Evolutionary conservation across 2,329 filamentous ascomycete species (phyloP).

Genomic region (Trichoderma sp.): DNA sequence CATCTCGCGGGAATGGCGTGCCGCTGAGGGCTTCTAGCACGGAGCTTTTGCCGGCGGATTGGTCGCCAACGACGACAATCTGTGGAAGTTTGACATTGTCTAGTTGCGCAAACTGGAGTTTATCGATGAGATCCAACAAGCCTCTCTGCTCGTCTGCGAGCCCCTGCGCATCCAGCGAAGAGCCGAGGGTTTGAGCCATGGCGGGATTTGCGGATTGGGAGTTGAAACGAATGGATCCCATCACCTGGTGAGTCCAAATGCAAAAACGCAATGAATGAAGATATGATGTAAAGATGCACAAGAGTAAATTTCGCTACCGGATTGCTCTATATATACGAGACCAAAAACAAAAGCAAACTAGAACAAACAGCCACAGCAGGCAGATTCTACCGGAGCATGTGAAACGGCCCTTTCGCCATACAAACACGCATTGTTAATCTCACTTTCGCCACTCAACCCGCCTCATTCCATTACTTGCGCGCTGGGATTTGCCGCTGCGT

Average conservation of each 20-base stretch:
- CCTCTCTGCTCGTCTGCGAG: constrained; percentile 59
- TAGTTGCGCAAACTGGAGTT: constrained; percentile 57
- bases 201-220: constrained; percentile 9
- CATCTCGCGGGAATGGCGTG: constrained; percentile 63
- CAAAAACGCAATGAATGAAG: neutral
- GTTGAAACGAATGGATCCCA: constrained; percentile 30
- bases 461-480: neutral
- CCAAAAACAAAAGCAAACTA: neutral
- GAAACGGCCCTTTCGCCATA: neutral
- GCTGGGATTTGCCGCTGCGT: constrained; percentile 5
- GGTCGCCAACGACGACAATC: constrained; percentile 67
- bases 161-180: constrained; percentile 53
- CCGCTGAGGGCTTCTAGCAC: constrained; percentile 67
- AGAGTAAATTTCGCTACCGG: neutral
- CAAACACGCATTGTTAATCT: neutral
- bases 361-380: neutral
- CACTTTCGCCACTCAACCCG: constrained; percentile 18
- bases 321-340: constrained; percentile 1
- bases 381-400: neutral
- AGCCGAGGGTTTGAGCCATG: constrained; percentile 51
- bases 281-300: neutral
- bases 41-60: constrained; percentile 67
- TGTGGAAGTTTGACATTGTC: constrained; percentile 61
- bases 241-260: constrained; percentile 9
- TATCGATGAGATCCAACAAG: constrained; percentile 61